Evolutionary conservation across 108 stramenopile genomes (phyloP), one percentile per base, ranked within the genome.

Genomic region (Hondaea fermentalgiana): DNA sequence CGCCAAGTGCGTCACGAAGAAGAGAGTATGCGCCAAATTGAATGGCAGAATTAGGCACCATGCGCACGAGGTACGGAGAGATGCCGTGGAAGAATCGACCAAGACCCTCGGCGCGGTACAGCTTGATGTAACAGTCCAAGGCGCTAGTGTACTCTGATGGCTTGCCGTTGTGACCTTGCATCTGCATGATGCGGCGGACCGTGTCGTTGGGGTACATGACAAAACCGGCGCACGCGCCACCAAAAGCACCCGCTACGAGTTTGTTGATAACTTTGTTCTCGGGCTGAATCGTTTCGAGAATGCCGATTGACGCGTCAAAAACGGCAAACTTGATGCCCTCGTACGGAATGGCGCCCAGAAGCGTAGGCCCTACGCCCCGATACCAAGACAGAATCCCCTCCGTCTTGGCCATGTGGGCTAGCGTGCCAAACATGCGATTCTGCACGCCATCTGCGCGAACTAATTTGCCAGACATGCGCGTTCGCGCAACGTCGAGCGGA

Each of bases 241-340:
- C 76, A 17, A 83, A 47, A 6, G 76, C 76, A 12, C 76, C 76
- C 12, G 49, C 51, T 6, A 35, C 23, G 51, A 83, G 76, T 28
- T 83, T 83, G 76, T 47, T 53, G 25, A 47, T 17, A 10, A 53
- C 51, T 17, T 23, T 53, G 23, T 47, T 8, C 12, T 47, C 23
- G 23, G 76, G 76, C 49, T 17, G 51, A 6, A 53, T 10, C 3
- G 6, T 23, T 53, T 47, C 45, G 23, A 53, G 49, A n/a, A 83
- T 6, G 28, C 51, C 23, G 0, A 53, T 83, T 6, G 23, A 47
- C 16, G 28, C 49, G 23, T 83, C 76, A 53, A 83, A 83, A 8
- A 83, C 51, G 19, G 76, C 76, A 23, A 83, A 83, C 76, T 83
- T 83, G 76, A 83, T 83, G 16, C 76, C 76, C n/a, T 83, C 76